Evolutionary conservation across 1,284 basidiomycete genomes (phyloP).

Genomic region (Apiotrichum domesticum): DNA sequence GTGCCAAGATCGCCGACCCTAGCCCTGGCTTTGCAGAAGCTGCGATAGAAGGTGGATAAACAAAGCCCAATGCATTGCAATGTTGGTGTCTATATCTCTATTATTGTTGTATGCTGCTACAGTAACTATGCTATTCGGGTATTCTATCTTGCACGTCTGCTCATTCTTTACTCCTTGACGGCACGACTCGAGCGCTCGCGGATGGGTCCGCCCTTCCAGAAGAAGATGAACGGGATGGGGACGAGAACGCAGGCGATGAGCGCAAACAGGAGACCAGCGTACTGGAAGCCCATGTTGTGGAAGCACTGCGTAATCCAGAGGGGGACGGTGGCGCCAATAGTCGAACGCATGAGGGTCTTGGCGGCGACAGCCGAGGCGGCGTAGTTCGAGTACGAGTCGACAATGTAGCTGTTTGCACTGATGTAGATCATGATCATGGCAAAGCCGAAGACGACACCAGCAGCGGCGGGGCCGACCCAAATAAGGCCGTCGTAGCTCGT

Average conservation of each 20-base stretch:
- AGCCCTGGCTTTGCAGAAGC: too few relatives aligned
- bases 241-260: conserved; percentile 25
- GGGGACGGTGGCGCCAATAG: conserved; percentile 45
- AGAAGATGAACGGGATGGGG: conserved; percentile 40
- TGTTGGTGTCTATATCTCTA: too few relatives aligned
- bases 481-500: conserved; percentile 29
- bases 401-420: conserved; percentile 40
- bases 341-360: conserved; percentile 50
- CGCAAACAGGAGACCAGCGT: conserved; percentile 34
- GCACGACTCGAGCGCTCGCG: conserved; percentile 22
- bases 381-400: conserved; percentile 31
- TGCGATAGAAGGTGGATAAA: too few relatives aligned
- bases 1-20: too few relatives aligned
- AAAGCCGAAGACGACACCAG: conserved; percentile 33
- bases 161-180: conserved; percentile 7
- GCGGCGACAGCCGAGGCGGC: conserved; percentile 49
- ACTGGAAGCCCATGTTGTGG: conserved; percentile 33
- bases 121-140: too few relatives aligned
- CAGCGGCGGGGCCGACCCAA: conserved; percentile 36
- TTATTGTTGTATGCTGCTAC: too few relatives aligned
- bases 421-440: conserved; percentile 41
- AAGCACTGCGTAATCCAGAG: conserved; percentile 21
- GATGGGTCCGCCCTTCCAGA: conserved; percentile 33
- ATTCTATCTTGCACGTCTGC: too few relatives aligned
- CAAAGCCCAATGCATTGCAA: too few relatives aligned